These are phyloP conservation scores for Lolium perenne DNA, from an alignment of 176 grass and related monocot species.

Conservation along the genomic window DNA sequence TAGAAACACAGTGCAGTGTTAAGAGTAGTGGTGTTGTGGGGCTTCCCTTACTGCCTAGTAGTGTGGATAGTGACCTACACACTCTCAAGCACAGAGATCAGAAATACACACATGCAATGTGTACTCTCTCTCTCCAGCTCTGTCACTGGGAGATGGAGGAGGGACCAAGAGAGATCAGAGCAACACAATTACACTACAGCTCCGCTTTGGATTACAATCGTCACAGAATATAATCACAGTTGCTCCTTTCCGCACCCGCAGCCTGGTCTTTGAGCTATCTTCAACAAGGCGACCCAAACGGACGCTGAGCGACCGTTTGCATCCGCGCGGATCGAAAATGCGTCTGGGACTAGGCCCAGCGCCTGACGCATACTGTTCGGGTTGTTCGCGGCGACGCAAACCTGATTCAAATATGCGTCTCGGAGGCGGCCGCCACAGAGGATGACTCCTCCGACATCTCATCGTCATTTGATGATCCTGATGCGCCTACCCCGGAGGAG, in stretches of 20 bases:
- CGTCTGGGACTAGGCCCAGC: too few species aligned
- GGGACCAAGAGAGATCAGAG: slow-evolving; percentile 25
- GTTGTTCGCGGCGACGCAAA: too few species aligned
- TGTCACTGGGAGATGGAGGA: slow-evolving; percentile 12
- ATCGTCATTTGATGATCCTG: too few species aligned
- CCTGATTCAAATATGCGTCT: too few species aligned
- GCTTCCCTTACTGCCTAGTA: slow-evolving; percentile 28
- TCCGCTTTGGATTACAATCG: slow-evolving; percentile 61
- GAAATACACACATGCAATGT: slow-evolving; percentile 39
- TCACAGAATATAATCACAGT: slow-evolving; percentile 68
- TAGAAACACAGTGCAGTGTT: slow-evolving; percentile 53
- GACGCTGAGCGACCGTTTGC: too few species aligned
- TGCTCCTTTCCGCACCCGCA: slow-evolving; percentile 42
- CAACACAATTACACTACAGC: slow-evolving; percentile 55
- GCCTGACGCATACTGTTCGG: too few species aligned
- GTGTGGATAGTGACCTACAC: slow-evolving; percentile 39
- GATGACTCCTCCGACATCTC: too few species aligned
- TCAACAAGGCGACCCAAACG: background rate
- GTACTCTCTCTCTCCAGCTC: slow-evolving; percentile 44
- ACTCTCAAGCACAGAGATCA: slow-evolving; percentile 35
- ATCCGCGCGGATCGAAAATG: too few species aligned
- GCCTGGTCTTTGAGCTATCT: background rate
- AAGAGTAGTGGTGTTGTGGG: slow-evolving; percentile 52
- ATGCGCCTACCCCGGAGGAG: too few species aligned
- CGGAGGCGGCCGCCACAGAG: too few species aligned